Base-by-base conservation (phyloP, 148 eudicot species). In the Bassia scoparia region DNA sequence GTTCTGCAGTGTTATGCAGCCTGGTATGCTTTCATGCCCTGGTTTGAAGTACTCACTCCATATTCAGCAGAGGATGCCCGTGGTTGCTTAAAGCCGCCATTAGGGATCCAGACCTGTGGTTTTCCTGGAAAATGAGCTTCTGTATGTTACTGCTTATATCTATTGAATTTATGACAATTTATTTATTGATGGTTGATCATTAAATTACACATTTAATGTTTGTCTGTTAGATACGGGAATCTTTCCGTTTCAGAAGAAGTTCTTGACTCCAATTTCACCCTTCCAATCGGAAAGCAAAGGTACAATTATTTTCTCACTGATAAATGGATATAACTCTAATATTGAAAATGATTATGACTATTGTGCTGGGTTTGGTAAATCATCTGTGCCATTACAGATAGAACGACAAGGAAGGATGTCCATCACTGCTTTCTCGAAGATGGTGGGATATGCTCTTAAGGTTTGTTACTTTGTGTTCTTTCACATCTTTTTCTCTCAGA, bases 281-380 rank as follows among this genome's bases (percentile, higher is more conserved):
- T 92, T 70, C 97, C 99, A 6, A 92, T 96, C 46, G 99, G 67
- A 96, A 96, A 82, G 99, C 99, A 27, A 96, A 96, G 99, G 99
- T 91, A 75, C 43, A 4, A 46, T 20, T 0, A 0, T 56, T 30
- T 73, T 43, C 43, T 74, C 16, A 15, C n/a, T n/a, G n/a, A 44
- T 69, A 33, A 14, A 35, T n/a, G n/a, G n/a, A 20, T n/a, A 13
- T 14, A 41, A 41, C 12, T 29, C 34, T 77, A 4, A 16, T 38
- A 21, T 27, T 29, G 23, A 37, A 68, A 31, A 61, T 61, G 65
- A 65, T 29, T 11, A 43, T 60, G 16, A 33, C 55, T n/a, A n/a
- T n/a, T n/a, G n/a, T n/a, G n/a, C n/a, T n/a, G n/a, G n/a, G 11
- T 21, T 10, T 34, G 60, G 23, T 64, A 73, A 17, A 74, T 56